Base-by-base conservation (phyloP, 2,329 filamentous ascomycete species). In the Botrytis hyacinthi region DNA sequence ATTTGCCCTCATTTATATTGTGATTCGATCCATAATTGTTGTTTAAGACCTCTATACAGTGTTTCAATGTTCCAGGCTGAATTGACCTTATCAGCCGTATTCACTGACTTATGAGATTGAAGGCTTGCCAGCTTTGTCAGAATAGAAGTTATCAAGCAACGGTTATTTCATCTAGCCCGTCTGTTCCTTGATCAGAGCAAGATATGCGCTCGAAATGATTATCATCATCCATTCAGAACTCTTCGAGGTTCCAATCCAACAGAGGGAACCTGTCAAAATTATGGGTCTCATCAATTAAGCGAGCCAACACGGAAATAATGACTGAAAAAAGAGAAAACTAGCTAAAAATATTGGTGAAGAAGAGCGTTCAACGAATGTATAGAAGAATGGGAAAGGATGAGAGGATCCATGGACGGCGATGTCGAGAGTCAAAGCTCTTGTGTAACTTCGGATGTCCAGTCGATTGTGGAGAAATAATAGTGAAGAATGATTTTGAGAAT, bases 91-190 rank as follows among this genome's bases (percentile, higher is more conserved):
- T 4, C 20, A 48, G 7, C 44, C 2, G 44, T 22, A 22, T 48
- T 51, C 26, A 51, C 48, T n/a, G 48, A 51, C 26, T 6, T n/a
- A n/a, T n/a, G 48, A 51, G 26, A 51, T 51, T 10, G 4, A n/a
- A 12, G 3, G 1, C 10, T 51, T 26, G 22, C 22, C 46, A 12
- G 9, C 9, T 51, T 51, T 14, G 22, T 51, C 10, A 51, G 22
- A 51, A 51, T 51, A n/a, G 22, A 51, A 26, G 10, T 26, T 26
- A 1, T 3, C 9, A n/a, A 26, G 22, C 10, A 51, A n/a, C 10
- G 9, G 9, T 1, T 0, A 26, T 51, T n/a, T 26, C 2, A 51
- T 12, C 22, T 26, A 5, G 1, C 10, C 46, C 4, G 22, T n/a
- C 22, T 12, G 22, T 51, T 51, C 22, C 22, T 51, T 51, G 46